Conservation (phyloP, 1,284 basidiomycete genomes). For the Boletus hoseneyae region DNA sequence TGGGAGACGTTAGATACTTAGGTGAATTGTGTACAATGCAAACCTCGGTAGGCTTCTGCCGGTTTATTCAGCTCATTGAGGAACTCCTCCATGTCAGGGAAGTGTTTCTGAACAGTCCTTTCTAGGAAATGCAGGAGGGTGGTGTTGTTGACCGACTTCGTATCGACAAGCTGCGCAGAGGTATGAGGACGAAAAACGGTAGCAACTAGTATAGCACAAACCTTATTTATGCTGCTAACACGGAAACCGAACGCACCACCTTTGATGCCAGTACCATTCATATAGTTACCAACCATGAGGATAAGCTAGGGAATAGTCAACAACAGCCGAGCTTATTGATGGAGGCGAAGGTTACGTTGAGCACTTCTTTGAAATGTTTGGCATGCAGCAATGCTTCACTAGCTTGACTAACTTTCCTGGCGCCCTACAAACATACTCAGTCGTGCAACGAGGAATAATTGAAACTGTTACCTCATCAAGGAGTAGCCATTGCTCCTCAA, state of each 20-base stretch:
- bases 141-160: conserved; percentile 91
- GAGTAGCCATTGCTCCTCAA: conserved; percentile 78
- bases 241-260: conserved; percentile 98
- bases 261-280: conserved; percentile 96
- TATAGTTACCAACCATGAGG: conserved; percentile 94
- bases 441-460: conserved; percentile 6
- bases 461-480: conserved; percentile 58
- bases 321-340: conserved; percentile 9
- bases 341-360: conserved; percentile 54
- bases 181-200: background rate
- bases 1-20: conserved; percentile 6
- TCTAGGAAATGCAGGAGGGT: conserved; percentile 96
- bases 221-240: conserved; percentile 97
- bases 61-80: conserved; percentile 87
- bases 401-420: conserved; percentile 77
- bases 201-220: conserved; percentile 24
- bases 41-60: conserved; percentile 90
- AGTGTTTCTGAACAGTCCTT: conserved; percentile 83
- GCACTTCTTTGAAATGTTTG: conserved; percentile 81
- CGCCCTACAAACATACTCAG: conserved; percentile 50
- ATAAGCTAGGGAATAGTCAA: conserved; percentile 61
- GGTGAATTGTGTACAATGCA: conserved; percentile 17
- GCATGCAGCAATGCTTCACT: conserved; percentile 75
- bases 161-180: conserved; percentile 83
- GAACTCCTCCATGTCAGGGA: conserved; percentile 86